Base-by-base conservation (phyloP, 2,329 filamentous ascomycete species). In the Diaporthe batatas region DNA sequence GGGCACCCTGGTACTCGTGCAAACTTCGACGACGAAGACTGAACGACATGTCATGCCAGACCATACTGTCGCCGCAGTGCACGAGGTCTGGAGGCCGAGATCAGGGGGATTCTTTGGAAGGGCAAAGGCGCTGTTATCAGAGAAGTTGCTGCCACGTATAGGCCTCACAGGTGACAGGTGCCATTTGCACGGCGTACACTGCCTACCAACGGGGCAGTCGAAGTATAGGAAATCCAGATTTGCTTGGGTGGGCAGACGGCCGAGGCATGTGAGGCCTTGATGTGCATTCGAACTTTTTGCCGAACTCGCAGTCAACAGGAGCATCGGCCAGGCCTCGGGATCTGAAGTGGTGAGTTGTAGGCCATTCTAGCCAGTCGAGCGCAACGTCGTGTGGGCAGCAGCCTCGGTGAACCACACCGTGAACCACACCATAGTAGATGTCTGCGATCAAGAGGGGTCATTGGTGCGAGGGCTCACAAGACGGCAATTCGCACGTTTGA, bases 1-100 rank as follows among this genome's bases (percentile, higher is more conserved):
- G 32, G 69, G 42, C 47, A 65, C 72, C 69, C 70, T 51, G 62
- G 69, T 42, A 57, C 18, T 23, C 34, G 54, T 23, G 69, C 71
- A 70, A 42, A 49, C 39, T 58, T 62, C 59, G 49, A 69, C 62
- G 69, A 73, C 69, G 64, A 72, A 39, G 47, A 62, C 29, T 58
- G 62, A 57, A 55, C 53, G 54, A 73, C 54, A 67, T 64, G 32
- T 53, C 54, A 47, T 58, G 65, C 65, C 51, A 23, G n/a, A 23
- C 21, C 29, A 23, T 42, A 44, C 10, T n/a, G 44, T 51, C 18
- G 29, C 23, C 59, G 14, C 21, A 21, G 34, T 32, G 32, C 44
- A 49, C 44, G 29, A 39, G 16, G 29, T n/a, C 21, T 54, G 21
- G 54, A 58, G 16, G 29, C 44, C 7, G 29, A n/a, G 21, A 34